A percentile compares a stretch with the other conserved stretches of the same genome.
Conservation (phyloP, 169 alveolate genomes). For the Plasmodium relictum region DNA sequence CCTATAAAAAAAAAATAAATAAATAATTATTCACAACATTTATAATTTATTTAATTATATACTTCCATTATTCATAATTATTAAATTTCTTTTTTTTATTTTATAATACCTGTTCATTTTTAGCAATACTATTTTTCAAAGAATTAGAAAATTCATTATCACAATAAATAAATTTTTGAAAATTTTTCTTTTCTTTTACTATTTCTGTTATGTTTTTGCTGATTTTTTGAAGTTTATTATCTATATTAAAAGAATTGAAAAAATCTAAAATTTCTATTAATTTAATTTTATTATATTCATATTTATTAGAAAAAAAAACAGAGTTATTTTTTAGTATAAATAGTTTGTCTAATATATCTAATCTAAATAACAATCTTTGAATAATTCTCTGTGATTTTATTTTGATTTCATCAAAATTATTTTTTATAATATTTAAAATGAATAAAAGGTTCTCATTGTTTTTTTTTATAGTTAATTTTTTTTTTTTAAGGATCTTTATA, state of each 20-base stretch:
- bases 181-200: conserved; percentile 43
- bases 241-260: conserved; percentile 73
- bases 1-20: conserved; percentile 7
- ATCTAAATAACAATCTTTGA: conserved; percentile 72
- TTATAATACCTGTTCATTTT: conserved; percentile 62
- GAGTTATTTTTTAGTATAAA: conserved; percentile 74
- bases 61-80: no score
- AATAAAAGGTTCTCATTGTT: conserved; percentile 77
- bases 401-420: conserved; percentile 75
- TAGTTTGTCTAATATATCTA: conserved; percentile 67
- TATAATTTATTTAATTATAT: neutral
- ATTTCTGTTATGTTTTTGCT: conserved; percentile 60
- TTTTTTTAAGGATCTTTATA: conserved; percentile 66
- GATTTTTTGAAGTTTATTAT: conserved; percentile 70
- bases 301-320: conserved; percentile 69
- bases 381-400: conserved; percentile 70
- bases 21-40: no score
- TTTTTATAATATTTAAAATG: conserved; percentile 75
- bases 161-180: conserved; percentile 42
- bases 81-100: neutral
- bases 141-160: conserved; percentile 54
- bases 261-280: conserved; percentile 64
- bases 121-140: conserved; percentile 37
- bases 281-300: conserved; percentile 70
- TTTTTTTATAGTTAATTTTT: conserved; percentile 56